Base-by-base conservation (phyloP, 495 filamentous ascomycete species). In the Neurospora tetrasperma region DNA sequence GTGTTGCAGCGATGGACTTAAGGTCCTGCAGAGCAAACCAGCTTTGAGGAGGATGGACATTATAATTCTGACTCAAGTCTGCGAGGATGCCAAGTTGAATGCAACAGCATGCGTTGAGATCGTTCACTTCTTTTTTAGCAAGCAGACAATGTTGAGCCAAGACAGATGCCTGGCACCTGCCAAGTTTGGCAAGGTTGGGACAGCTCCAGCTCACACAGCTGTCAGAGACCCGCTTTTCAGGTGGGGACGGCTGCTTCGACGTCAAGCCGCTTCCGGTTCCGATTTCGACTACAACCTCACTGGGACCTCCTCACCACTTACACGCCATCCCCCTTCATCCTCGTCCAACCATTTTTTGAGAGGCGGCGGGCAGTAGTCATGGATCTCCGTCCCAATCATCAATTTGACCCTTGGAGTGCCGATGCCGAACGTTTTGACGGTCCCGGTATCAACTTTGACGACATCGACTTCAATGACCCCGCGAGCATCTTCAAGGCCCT, bases 381-480 rank as follows among this genome's bases (percentile, higher is more conserved):
- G 54, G 54, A 62, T 62, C 23, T 62, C 54, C 54, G 54, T 31
- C 54, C 54, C 12, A 62, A 12, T 16, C 54, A 62, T 35, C 54
- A 35, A 23, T 62, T 62, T 5, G 54, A 62, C 54, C 54, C 54
- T 35, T 62, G 23, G 23, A 31, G 23, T 8, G 2, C 54, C 23
- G 23, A 31, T 62, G 54, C 12, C 54, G 54, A 14, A 16, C 54
- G 54, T 16, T 16, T 31, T 62, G 54, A 12, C 11, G 12, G 23
- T 18, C 18, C 70, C 43, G 14, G 42, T 27, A 27, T 38, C 42
- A 20, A 46, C 44, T 27, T 71, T 31, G 48, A 69, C 20, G 73
- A 72, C 27, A 70, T 66, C 40, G 54, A 72, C 38, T 12, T 38
- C 16, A 74, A 71, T 46, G 73, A 74, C 44, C 42, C 72, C 10